Conservation (phyloP, 345 rosid genomes). For the Acer negundo region DNA sequence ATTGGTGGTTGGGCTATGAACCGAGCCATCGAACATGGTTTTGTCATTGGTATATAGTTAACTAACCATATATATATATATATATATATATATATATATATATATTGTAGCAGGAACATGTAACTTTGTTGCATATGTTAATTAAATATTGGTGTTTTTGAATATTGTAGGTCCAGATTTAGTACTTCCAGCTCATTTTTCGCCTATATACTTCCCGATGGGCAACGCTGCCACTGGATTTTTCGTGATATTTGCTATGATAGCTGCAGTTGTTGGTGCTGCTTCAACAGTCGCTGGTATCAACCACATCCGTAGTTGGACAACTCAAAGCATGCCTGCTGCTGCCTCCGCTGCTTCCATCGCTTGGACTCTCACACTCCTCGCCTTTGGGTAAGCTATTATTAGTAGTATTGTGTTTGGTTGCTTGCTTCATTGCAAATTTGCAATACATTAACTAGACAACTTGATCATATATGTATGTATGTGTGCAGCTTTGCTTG, state of each 20-base stretch:
- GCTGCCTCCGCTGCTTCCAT: conserved; percentile 72
- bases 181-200: conserved; percentile 85
- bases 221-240: conserved; percentile 97
- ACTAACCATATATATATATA: too few species aligned
- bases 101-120: neutral
- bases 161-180: conserved; percentile 59
- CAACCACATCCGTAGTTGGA: conserved; percentile 73
- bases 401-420: too few species aligned
- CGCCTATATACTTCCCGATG: conserved; percentile 91
- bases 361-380: conserved; percentile 88
- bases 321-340: conserved; percentile 56
- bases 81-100: too few species aligned
- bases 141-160: neutral
- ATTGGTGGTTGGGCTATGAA: conserved; percentile 89
- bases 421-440: too few species aligned
- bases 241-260: conserved; percentile 71
- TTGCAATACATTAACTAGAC: too few species aligned
- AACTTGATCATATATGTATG: neutral
- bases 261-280: conserved; percentile 88
- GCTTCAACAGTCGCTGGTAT: conserved; percentile 72
- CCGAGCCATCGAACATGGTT: conserved; percentile 75
- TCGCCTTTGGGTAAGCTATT: conserved; percentile 78
- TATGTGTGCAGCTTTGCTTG: conserved; percentile 66
- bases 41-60: conserved; percentile 62
- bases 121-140: neutral